Evolutionary conservation across 768 basidiomycete species (phyloP), one percentile per base, ranked within the genome.

Genomic region (Boletus pseudo-olivaceus): DNA sequence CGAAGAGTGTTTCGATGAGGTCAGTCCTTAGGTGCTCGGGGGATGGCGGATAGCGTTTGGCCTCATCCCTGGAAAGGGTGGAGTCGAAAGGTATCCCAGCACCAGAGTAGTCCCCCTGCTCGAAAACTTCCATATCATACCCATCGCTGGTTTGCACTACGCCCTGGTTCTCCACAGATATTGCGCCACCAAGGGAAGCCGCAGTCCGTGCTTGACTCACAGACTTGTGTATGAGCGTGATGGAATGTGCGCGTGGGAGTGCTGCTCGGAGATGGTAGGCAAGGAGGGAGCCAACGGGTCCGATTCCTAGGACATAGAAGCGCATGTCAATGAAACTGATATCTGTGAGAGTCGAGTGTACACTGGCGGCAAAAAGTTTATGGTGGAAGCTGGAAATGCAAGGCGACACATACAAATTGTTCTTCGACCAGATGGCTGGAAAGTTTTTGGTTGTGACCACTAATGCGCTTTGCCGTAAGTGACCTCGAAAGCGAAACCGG

Each of bases 221-320:
- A 2, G 71, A 76, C 62, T 79, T 84, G 71, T 89, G 81, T 53
- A 97, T 82, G 66, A 94, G 82, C 26, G 82, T 80, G 63, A 96
- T 76, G 40, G 79, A 67, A 60, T 84, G 77, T 15, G 71, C 61
- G 29, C 67, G 56, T 19, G 82, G 76, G 47, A 90, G 75, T 49
- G 75, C 70, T 47, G 76, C 76, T 38, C 90, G 85, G 38, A 98
- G 81, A 67, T 95, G 82, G 68, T 88, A 83, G 15, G 93, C 80
- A 59, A 98, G 58, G 54, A 98, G 82, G 29, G 83, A 82, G 51
- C 95, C 95, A 57, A 96, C 81, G 41, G 92, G 79, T 46, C 93
- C 93, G 39, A 93, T 70, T 61, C 93, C 93, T 58, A 90, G 78
- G 58, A 90, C 65, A 74, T 90, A 86, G 66, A 88, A 79, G 57